phyloP scores from a whole-genome alignment of 805 yeast species.

The Cyberlindnera maclurae region DNA sequence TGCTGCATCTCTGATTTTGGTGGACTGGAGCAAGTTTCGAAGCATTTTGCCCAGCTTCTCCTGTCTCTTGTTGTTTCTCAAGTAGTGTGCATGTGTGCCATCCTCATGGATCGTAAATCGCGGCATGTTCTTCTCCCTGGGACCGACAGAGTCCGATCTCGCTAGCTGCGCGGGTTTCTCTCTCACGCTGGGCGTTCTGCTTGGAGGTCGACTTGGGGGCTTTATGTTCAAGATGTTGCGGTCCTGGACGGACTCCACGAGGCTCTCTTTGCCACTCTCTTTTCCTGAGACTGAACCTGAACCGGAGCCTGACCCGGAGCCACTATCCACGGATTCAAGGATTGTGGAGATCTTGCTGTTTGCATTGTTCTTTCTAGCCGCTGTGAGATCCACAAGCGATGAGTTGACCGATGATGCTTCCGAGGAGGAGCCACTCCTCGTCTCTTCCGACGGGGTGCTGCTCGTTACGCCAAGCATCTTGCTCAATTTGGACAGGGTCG shows the following conservation, averaged over 20 bases:
- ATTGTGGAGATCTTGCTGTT: constrained; percentile 4
- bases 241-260: constrained; percentile 1
- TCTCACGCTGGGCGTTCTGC: not conserved
- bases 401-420: constrained; percentile 2
- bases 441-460: not conserved
- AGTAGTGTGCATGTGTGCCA: constrained; percentile 75
- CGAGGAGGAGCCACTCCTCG: constrained; percentile 5
- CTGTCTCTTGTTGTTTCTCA: constrained; percentile 69
- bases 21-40: constrained; percentile 69
- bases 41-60: constrained; percentile 71
- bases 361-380: not conserved
- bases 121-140: constrained; percentile 10
- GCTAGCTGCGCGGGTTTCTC: not conserved
- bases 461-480: constrained; percentile 21
- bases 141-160: not conserved
- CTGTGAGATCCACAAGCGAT: not conserved
- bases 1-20: constrained; percentile 63
- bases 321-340: constrained; percentile 5
- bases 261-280: not conserved
- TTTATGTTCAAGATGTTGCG: not conserved
- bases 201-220: constrained; percentile 1
- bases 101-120: constrained; percentile 54
- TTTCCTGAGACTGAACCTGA: too few species aligned
- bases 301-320: too few species aligned
- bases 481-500: constrained; percentile 25